These are phyloP conservation scores for Aspergillus latus DNA, from an alignment of 2,329 filamentous ascomycete genomes.

Conservation along the genomic window DNA sequence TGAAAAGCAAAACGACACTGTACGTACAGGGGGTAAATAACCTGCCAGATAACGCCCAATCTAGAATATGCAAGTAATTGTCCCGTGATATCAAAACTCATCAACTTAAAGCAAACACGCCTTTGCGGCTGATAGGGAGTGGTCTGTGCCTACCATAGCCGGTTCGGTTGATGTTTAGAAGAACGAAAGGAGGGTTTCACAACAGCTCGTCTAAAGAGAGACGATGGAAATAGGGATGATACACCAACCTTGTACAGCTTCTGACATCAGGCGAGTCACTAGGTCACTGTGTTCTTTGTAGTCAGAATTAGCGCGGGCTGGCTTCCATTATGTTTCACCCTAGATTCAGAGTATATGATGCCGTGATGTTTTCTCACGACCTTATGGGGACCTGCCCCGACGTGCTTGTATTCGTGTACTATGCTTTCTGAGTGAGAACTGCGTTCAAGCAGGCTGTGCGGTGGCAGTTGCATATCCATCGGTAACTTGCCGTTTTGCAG, in stretches of 20 bases:
- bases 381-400: slow-evolving; percentile 34
- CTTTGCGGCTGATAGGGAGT: slow-evolving; percentile 7
- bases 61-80: slow-evolving; percentile 3
- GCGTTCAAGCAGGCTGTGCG: slow-evolving; percentile 35
- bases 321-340: slow-evolving; percentile 20
- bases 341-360: slow-evolving; percentile 5
- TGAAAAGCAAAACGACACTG: slow-evolving; percentile 9
- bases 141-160: slow-evolving; percentile 8
- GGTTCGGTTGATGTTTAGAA: background rate
- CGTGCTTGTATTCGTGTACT: slow-evolving; percentile 16
- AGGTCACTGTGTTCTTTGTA: slow-evolving; percentile 18
- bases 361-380: slow-evolving; percentile 15
- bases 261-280: slow-evolving; percentile 23
- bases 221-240: slow-evolving; percentile 21
- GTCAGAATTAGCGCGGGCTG: slow-evolving; percentile 27
- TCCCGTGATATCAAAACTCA: background rate
- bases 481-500: slow-evolving; percentile 37
- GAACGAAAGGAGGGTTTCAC: slow-evolving; percentile 3
- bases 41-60: slow-evolving; percentile 11
- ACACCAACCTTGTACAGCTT: slow-evolving; percentile 39
- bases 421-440: background rate
- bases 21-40: slow-evolving; percentile 26
- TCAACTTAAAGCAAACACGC: slow-evolving; percentile 6
- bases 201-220: slow-evolving; percentile 3
- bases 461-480: slow-evolving; percentile 27